Evolutionary conservation across 805 yeast genomes (phyloP).

Genomic region (Metschnikowia vanudenii): DNA sequence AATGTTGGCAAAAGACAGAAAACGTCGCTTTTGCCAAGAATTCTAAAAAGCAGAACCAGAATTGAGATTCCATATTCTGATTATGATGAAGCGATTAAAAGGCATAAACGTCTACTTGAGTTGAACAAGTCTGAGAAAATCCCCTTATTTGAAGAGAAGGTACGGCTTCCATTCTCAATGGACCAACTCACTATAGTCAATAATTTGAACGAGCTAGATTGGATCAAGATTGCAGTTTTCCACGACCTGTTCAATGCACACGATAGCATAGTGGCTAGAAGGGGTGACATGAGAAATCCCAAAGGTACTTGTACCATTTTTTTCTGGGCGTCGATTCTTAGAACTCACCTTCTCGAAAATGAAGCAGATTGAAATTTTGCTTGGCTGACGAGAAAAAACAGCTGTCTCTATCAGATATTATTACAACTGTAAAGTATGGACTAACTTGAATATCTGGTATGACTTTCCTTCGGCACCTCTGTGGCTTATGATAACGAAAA

Average conservation of each 20-base stretch:
- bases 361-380: background rate
- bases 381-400: background rate
- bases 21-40: background rate
- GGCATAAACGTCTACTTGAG: background rate
- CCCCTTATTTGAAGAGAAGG: slow-evolving; percentile 33
- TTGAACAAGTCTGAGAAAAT: slow-evolving; percentile 7
- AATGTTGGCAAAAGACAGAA: background rate
- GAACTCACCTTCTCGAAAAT: slow-evolving; percentile 26
- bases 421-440: too few relatives aligned
- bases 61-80: slow-evolving; percentile 4
- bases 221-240: slow-evolving; percentile 77
- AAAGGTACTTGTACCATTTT: slow-evolving; percentile 53
- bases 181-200: slow-evolving; percentile 43
- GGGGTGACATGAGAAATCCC: slow-evolving; percentile 52
- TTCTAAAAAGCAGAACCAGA: background rate
- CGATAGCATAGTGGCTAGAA: slow-evolving; percentile 80
- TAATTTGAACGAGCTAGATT: slow-evolving; percentile 60
- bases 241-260: slow-evolving; percentile 78
- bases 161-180: slow-evolving; percentile 37
- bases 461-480: too few relatives aligned
- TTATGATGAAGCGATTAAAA: slow-evolving; percentile 4
- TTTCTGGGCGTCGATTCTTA: slow-evolving; percentile 46
- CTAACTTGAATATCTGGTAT: too few relatives aligned
- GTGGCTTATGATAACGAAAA: too few relatives aligned
- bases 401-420: too few relatives aligned